Base-by-base conservation (phyloP, 768 basidiomycete species). In the Lyophyllum semitale region DNA sequence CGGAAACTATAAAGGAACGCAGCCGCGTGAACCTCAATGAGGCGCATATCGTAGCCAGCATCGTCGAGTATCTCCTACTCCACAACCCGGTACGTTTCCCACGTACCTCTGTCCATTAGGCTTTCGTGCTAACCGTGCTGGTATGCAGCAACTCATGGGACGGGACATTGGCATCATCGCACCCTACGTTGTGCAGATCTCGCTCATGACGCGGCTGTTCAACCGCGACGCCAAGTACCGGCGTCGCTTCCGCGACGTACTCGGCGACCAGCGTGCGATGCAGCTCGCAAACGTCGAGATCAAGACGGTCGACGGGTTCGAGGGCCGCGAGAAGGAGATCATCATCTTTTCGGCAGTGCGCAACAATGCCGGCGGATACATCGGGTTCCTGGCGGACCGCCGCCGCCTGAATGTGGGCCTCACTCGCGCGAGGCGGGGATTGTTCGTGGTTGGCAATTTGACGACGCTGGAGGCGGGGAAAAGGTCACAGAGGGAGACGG, bases 251-350 rank as follows among this genome's bases (percentile, higher is more conserved):
- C 68, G 71, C 35, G 65, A 70, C 7, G 78, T 83, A 0, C 77
- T 95, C 22, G 93, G 93, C 20, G 70, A 78, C 13, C 78, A 79
- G 43, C 84, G 92, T 23, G 84, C 79, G 18, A 74, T 81, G 71
- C 85, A 95, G 59, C 68, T 93, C 7, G 65, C 73, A 0, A 68
- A 81, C 49, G 80, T 97, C 48, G 94, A 96, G 69, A 82, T 96
- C 63, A 92, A 91, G 74, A 96, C 94, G 0, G 94, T 97, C 13
- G 94, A 97, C 63, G 94, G 94, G 18, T 97, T 95, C 68, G 93
- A 97, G 69, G 94, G 94, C 12, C 81, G 93, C 43, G 93, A 97
- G 74, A 96, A 96, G 73, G 89, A 93, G 27, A 84, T 96, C 38
- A 91, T 97, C 59, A 79, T 97, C 40, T 95, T 97, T 69, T 93